Base-by-base conservation (phyloP, 306 rosid species). In the Ammopiptanthus mongolicus region DNA sequence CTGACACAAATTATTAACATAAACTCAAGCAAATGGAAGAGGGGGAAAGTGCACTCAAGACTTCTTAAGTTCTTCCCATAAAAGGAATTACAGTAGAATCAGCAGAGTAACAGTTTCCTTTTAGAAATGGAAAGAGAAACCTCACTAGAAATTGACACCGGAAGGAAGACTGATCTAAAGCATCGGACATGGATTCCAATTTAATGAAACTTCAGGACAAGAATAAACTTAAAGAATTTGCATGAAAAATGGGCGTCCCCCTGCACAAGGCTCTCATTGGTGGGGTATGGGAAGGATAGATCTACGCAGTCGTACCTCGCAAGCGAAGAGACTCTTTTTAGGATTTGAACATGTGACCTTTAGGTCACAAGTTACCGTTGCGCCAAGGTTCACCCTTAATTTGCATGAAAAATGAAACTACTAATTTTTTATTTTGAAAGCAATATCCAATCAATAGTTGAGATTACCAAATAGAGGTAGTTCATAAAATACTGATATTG, bases 51-150 rank as follows among this genome's bases (percentile, higher is more conserved):
- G 59, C 62, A 57, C 10, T 34, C 0, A 61, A 67, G 22, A 17
- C 55, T 76, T 59, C 71, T 77, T 22, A 15, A 17, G 42, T 76
- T 59, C 71, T 77, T 22, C 15, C 69, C 70, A 18, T 47, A 14
- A 9, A 59, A 69, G 71, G 82, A 52, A 63, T 61, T 5, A 4
- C 55, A 47, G 29, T 48, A 34, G 10, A 50, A 15, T 55, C n/a
- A 74, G 15, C 36, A 28, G 23, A 74, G 70, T 47, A 46, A 47
- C 15, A 13, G 9, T 36, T 63, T 37, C 71, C 46, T 22, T 2
- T 48, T 39, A 42, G 59, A 37, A 52, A 5, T 7, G 59, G 15
- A 23, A 73, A 66, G 42, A 66, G 64, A 50, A 57, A 44, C 78
- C 56, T 50, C 22, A 17, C 22, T 69, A 29, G 36, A 23, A 42